Evolutionary conservation across 2,329 filamentous ascomycete genomes (phyloP), one percentile per base, ranked within the genome.

Genomic region (Mollisia scopiformis): DNA sequence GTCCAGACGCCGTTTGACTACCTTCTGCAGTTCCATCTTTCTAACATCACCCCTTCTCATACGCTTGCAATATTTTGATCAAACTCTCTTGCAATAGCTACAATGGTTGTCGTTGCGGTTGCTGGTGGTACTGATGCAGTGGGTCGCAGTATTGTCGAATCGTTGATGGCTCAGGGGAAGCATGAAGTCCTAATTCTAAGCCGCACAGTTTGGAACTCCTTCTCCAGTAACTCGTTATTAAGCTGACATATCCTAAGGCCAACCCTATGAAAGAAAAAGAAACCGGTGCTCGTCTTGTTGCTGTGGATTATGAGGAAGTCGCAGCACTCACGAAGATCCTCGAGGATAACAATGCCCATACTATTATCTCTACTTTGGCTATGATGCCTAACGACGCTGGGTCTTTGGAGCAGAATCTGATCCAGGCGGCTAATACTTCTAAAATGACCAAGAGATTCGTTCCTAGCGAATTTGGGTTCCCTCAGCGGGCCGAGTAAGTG

Each of bases 321-420:
- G 51, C 33, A 4, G 47, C 16, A 21, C 28, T 62, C 2, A 43
- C 58, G 6, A 41, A 50, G 25, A 19, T 58, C n/a, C 60, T 65
- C 30, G 57, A 68, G 43, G 28, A 58, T 0, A 54, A 66, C 27
- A 59, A 65, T 7, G 64, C 72, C 31, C 54, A 69, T 47, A 71
- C 70, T 1, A 57, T 71, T 8, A 68, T 72, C 30, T 68, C 59
- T 33, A 53, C 66, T 21, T 55, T 72, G 8, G 55, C 51, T 2
- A 58, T 31, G 27, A 10, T 50, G 8, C 4, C 41, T n/a, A n/a
- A n/a, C n/a, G n/a, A n/a, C n/a, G 27, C 27, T 25, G 7, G n/a
- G 70, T 16, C 6, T 61, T 6, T 23, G 14, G 27, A 71, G 19
- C 10, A 59, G 6, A 69, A 68, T 25, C 64, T 72, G 2, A 68